These are phyloP conservation scores for Corinectria fuckeliana DNA, from an alignment of 2,329 filamentous ascomycete genomes.

Conservation along the genomic window DNA sequence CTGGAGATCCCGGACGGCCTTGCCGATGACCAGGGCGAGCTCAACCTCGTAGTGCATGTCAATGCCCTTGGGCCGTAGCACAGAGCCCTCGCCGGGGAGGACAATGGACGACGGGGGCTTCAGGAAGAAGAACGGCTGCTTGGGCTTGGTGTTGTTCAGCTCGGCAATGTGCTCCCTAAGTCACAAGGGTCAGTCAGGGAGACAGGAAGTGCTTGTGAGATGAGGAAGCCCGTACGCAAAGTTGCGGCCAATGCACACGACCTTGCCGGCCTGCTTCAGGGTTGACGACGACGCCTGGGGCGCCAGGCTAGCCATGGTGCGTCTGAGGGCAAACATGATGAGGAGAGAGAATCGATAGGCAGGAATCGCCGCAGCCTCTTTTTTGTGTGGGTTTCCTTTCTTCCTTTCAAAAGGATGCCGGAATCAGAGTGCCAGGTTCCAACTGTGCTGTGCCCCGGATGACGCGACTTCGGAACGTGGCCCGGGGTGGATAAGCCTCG, in stretches of 20 bases:
- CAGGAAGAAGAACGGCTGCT: constrained; percentile 98
- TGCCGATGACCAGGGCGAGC: constrained; percentile 87
- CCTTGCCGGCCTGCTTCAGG: constrained; percentile 68
- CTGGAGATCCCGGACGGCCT: constrained; percentile 76
- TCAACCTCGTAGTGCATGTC: constrained; percentile 95
- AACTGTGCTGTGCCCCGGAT: background rate
- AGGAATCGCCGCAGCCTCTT: too few relatives aligned
- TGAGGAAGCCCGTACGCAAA: constrained; percentile 78
- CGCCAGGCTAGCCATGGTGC: constrained; percentile 48
- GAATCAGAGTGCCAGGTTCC: background rate
- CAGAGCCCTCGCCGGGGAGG: constrained; percentile 76
- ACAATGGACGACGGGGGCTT: constrained; percentile 91
- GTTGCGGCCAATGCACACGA: constrained; percentile 94
- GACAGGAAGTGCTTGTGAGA: constrained; percentile 19
- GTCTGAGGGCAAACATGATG: constrained; percentile 47
- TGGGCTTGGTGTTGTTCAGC: constrained; percentile 84
- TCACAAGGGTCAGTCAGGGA: constrained; percentile 17
- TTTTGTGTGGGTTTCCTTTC: too few relatives aligned
- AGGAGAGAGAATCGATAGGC: too few relatives aligned
- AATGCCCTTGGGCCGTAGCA: constrained; percentile 82
- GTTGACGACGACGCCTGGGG: constrained; percentile 51
- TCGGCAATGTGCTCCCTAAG: constrained; percentile 89
- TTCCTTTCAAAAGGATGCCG: constrained; percentile 5
- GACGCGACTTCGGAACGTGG: constrained; percentile 29
- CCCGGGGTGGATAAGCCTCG: constrained; percentile 35